Evolutionary conservation across 2,329 filamentous ascomycete species (phyloP), one percentile per base, ranked within the genome.

Genomic region (Ophiostoma perfectum): DNA sequence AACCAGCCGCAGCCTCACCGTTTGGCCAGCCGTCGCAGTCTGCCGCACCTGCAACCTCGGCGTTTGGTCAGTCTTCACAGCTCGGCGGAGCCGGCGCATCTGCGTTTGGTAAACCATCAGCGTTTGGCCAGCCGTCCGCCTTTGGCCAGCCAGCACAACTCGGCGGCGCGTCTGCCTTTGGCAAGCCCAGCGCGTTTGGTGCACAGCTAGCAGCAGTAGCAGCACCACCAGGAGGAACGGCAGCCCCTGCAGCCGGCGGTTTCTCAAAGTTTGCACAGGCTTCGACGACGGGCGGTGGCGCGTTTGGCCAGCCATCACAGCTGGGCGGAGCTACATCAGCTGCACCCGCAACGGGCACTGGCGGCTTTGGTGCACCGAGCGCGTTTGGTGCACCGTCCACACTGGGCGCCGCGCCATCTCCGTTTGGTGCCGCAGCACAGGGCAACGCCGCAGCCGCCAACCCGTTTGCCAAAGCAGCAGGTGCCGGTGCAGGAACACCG

Each of bases 21-120:
- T 82, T 83, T 72, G 81, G 81, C 1, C 77, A 80, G 68, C 70
- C 76, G n/a, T 73, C 78, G 27, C 77, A 74, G 64, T 69, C 72
- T 62, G 58, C 36, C 38, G 27, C 14, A 9, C n/a, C 38, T 16
- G 27, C 9, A 14, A 3, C 49, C 11, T 39, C 65, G 27, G 45
- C 71, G 42, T 55, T 39, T 5, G 78, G 78, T 4, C 77, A 79
- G 66, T 65, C 75, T 39, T 73, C 78, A 18, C n/a, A 39, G n/a
- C 27, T 38, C 12, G 42, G 36, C 12, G 38, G 11, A 27, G 27
- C 27, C 42, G 39, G 2, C 67, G 67, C 72, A 5, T 52, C 74
- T 1, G 68, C 73, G 0, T 78, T 78, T 66, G 76, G 77, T 0
- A 75, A 78, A 67, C 75, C 77, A 0, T 74, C 74, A 52, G 39